Base-by-base conservation (phyloP, 129 eudicot genomes). In the Helianthus tuberosus region DNA sequence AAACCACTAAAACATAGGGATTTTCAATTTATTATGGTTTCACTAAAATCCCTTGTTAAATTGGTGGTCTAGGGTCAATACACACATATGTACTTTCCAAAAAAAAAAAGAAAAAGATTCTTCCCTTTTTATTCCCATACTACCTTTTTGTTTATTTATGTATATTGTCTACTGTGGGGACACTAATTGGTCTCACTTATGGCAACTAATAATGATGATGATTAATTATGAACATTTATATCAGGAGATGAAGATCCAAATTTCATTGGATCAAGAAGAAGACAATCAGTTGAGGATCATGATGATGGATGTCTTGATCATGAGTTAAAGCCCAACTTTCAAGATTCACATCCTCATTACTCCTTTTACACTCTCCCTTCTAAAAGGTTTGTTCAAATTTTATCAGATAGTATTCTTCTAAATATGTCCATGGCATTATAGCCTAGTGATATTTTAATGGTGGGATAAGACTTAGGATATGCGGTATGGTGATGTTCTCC, bases 261-360 rank as follows among this genome's bases (percentile, higher is more conserved):
- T 66, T 81, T 29, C 69, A 59, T 72, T 73, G 79, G 83, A 48
- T 74, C 69, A 55, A 77, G 79, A 68, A 84, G 87, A 80, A 82
- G 81, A 53, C 82, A 73, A 20, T 54, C 78, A 65, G 47, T 64
- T 69, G 82, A 85, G 64, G 75, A 86, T 70, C 82, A 74, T 79
- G 54, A 84, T 66, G 87, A 86, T 69, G 87, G 75, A 69, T 74
- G 85, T 80, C 71, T 78, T 78, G 91, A 86, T 51, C 74, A 86
- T 79, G 89, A 72, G 25, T 59, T 60, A 69, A 43, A 72, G 47
- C 73, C 66, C 72, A 66, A 72, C 50, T 69, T 68, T 62, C 75
- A 86, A 62, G 72, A 48, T 76, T 72, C 81, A 69, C 65, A 82
- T 70, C 73, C 88, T 79, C 87, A 68, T 13, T 32, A 32, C 36